Conservation (phyloP, 441 rosid species). For the Gossypium davidsonii region DNA sequence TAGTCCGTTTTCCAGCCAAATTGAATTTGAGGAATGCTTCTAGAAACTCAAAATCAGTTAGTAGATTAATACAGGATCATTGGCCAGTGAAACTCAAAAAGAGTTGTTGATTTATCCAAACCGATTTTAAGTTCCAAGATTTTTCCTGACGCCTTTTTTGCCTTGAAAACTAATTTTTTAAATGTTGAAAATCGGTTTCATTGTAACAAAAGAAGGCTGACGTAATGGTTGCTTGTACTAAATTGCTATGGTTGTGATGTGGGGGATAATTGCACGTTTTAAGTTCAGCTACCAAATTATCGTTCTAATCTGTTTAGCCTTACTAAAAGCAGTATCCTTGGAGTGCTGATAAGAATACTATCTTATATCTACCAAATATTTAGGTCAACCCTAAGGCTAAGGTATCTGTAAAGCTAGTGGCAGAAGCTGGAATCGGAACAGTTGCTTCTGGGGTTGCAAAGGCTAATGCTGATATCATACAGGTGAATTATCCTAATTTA, state of each 20-base stretch:
- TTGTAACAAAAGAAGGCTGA: not conserved
- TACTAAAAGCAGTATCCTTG: not conserved
- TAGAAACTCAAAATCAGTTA: not conserved
- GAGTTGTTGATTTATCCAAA: not conserved
- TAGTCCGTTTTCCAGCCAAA: not conserved
- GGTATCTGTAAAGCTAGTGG: slow-evolving; percentile 98
- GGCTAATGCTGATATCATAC: slow-evolving; percentile 96
- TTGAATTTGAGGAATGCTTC: not conserved
- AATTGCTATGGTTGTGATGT: not conserved
- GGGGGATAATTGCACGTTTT: not conserved
- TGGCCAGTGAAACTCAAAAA: not conserved
- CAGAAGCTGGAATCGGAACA: slow-evolving; percentile 98
- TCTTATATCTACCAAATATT: slow-evolving; percentile 20
- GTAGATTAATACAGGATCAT: not conserved
- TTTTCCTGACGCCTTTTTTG: not conserved
- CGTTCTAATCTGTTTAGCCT: not conserved
- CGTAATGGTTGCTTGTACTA: not conserved
- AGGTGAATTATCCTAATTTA: slow-evolving; percentile 42
- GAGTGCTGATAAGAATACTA: slow-evolving; percentile 3
- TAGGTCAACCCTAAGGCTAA: slow-evolving; percentile 95
- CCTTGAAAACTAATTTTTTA: not conserved
- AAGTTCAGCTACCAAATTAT: not conserved
- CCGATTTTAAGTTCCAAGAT: not conserved
- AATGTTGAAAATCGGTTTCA: not conserved
- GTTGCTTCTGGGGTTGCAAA: slow-evolving; percentile 99